Conservation (phyloP, 805 yeast genomes). For the Scheffersomyces amazonensis region DNA sequence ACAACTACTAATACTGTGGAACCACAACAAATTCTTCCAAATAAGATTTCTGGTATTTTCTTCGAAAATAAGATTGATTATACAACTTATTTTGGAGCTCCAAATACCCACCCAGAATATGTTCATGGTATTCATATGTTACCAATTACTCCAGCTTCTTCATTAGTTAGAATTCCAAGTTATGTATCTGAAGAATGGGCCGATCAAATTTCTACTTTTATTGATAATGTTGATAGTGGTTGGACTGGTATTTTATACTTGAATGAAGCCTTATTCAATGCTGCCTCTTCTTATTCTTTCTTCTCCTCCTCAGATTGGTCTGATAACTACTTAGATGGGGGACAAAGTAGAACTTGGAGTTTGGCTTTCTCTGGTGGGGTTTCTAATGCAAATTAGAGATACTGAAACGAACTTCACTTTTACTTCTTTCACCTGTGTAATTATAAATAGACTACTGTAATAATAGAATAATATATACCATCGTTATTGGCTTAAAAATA, state of each 20-base stretch:
- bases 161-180: conserved; percentile 51
- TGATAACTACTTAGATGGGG: conserved; percentile 49
- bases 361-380: conserved; percentile 58
- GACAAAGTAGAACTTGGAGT: conserved; percentile 63
- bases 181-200: conserved; percentile 67
- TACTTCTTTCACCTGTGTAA: no score
- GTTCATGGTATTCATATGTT: conserved; percentile 79
- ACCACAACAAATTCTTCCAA: conserved; percentile 51
- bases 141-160: conserved; percentile 69
- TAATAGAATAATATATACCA: no score
- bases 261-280: conserved; percentile 73
- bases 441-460: no score
- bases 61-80: conserved; percentile 72
- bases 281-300: conserved; percentile 57
- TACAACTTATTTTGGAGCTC: conserved; percentile 68
- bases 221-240: conserved; percentile 51
- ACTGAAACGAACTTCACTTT: no score
- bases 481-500: no score
- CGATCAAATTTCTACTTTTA: conserved; percentile 42
- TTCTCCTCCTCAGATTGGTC: conserved; percentile 36
- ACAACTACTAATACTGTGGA: conserved; percentile 49
- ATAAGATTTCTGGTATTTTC: conserved; percentile 69
- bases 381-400: conserved; percentile 13
- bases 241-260: conserved; percentile 75
- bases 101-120: conserved; percentile 43